Base-by-base conservation (phyloP, 495 filamentous ascomycete species). In the Tuber aestivum region DNA sequence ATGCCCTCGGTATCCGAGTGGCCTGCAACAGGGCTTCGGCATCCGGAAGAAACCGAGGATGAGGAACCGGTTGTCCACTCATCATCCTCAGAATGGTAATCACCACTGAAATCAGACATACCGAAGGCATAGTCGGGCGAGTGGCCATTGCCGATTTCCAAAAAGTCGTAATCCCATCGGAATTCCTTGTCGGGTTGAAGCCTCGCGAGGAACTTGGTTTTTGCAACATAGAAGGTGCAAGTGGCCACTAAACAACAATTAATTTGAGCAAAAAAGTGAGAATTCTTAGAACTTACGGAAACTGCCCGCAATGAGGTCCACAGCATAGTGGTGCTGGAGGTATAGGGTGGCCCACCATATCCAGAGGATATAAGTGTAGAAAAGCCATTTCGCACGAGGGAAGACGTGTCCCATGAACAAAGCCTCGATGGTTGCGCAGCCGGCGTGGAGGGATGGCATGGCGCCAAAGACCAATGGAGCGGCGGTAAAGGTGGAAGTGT, bases 331-430 rank as follows among this genome's bases (percentile, higher is more conserved):
- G 83, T 98, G 95, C 65, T 93, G 94, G 71, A 98, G 89, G 82
- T 98, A 83, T 92, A 98, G 96, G 74, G 95, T 98, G 23, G 94
- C 91, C 95, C 95, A 98, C 92, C 93, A 97, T 82, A 98, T 91
- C 95, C 95, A 98, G 75, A 92, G 86, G 14, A 90, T 91, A 83
- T 98, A 98, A 70, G 86, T 87, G 72, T 94, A 87, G 85, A 95
- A 95, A 40, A 95, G 79, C 56, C 90, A 89, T 77, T 90, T 89
- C 78, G 94, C 85, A 40, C 88, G 88, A 1, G 95, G 95, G 87
- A 98, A 98, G 81, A 93, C 89, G 82, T 95, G 90, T 83, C 91
- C 91, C 89, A 98, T 92, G 87, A 97, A 97, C n/a, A 97, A 86
- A 45, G 93, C 93, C 82, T 97, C 93, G 74, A 97, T 86, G 9